phyloP scores from a whole-genome alignment of 2,329 filamentous ascomycete species.

The Polytolypa hystricis region DNA sequence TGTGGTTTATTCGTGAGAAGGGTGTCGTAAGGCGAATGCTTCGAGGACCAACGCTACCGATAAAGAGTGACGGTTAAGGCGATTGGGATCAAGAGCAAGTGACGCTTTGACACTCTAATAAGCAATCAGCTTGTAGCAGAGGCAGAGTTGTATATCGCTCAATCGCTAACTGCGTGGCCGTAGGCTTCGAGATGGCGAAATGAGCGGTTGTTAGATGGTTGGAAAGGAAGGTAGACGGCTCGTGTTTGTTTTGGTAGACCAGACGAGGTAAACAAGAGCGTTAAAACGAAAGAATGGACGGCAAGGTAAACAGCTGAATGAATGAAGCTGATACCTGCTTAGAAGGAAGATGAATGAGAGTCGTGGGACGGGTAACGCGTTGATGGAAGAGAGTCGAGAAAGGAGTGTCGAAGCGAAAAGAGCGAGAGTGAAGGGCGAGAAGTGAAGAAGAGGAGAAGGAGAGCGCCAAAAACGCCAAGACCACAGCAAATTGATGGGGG shows the following conservation, averaged over 20 bases:
- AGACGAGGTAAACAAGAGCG: constrained; percentile 11
- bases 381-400: constrained; percentile 8
- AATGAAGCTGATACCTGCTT: constrained; percentile 50
- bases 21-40: no score
- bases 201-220: no score
- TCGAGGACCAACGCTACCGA: background rate
- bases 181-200: no score
- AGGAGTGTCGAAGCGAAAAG: constrained; percentile 4
- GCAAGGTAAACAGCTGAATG: constrained; percentile 49
- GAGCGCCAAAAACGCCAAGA: constrained; percentile 9
- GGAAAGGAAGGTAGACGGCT: constrained; percentile 8
- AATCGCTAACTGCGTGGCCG: no score
- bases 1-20: no score
- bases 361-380: constrained; percentile 16
- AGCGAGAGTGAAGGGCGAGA: constrained; percentile 15
- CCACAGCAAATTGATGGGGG: no score
- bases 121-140: no score
- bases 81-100: constrained; percentile 4
- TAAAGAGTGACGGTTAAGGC: background rate
- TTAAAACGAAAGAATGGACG: constrained; percentile 35
- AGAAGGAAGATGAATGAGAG: constrained; percentile 14
- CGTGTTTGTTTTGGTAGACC: constrained; percentile 8
- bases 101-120: no score
- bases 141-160: no score
- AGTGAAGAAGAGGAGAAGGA: constrained; percentile 19